Conservation (phyloP, 441 rosid genomes). For the Omphalea diandra region DNA sequence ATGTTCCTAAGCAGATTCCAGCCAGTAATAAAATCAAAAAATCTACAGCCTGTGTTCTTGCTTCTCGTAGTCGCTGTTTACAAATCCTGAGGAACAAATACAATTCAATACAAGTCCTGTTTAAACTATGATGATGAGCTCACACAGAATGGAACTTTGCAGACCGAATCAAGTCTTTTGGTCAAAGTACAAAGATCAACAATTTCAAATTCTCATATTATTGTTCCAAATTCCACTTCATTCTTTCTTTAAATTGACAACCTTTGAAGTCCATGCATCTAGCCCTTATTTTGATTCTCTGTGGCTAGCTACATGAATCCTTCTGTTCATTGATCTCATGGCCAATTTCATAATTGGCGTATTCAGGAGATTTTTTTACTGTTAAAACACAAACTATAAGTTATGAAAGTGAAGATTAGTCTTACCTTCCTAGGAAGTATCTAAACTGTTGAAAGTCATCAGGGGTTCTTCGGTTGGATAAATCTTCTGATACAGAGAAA, state of each 20-base stretch:
- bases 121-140: neutral
- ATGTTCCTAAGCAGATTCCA: constrained; percentile 95
- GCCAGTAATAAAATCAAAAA: constrained; percentile 82
- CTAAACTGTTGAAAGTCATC: constrained; percentile 64
- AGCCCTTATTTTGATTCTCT: no score
- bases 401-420: neutral
- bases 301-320: no score
- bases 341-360: no score
- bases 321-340: no score
- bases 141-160: neutral
- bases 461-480: constrained; percentile 66
- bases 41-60: constrained; percentile 80
- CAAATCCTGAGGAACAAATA: constrained; percentile 50
- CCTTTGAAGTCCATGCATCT: no score
- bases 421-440: constrained; percentile 92
- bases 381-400: no score
- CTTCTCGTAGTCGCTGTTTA: constrained; percentile 91
- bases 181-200: neutral
- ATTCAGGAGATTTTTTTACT: no score
- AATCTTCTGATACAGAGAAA: constrained; percentile 56
- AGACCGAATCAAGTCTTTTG: neutral
- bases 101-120: neutral
- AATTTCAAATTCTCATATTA: neutral
- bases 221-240: no score
- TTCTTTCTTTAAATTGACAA: no score